Evolutionary conservation across 768 basidiomycete species (phyloP).

Genomic region (Pleurotus salmoneostramineus): DNA sequence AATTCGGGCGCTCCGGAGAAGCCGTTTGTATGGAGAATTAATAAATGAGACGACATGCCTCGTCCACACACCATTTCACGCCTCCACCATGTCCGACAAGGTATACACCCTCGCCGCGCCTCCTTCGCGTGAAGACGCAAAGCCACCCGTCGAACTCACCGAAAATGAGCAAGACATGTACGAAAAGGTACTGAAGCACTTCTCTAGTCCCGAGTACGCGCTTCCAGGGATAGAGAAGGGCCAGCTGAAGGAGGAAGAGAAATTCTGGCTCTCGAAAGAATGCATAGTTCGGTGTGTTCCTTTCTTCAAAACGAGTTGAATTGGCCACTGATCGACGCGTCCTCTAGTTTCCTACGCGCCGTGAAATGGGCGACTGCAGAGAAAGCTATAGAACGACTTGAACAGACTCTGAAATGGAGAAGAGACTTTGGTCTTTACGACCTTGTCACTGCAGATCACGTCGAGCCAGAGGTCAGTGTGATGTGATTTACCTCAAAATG

Average conservation of each 20-base stretch:
- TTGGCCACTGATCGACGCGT: background rate
- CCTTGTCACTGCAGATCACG: constrained; percentile 49
- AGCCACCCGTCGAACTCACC: constrained; percentile 33
- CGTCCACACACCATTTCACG: constrained; percentile 1
- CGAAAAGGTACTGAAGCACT: constrained; percentile 55
- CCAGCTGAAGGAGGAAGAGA: constrained; percentile 58
- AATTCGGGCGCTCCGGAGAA: background rate
- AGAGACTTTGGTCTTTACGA: constrained; percentile 76
- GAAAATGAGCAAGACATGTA: constrained; percentile 45
- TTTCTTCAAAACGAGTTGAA: background rate
- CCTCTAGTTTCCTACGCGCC: constrained; percentile 66
- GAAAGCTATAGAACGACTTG: constrained; percentile 60
- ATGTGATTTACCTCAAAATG: background rate
- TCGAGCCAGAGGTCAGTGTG: constrained; percentile 67
- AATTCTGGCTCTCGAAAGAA: constrained; percentile 78
- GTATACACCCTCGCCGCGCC: constrained; percentile 29
- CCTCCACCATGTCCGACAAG: constrained; percentile 20
- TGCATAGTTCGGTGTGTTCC: constrained; percentile 57
- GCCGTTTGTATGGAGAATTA: background rate
- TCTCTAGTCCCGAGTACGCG: constrained; percentile 45
- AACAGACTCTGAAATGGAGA: constrained; percentile 75
- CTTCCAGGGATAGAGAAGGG: constrained; percentile 45
- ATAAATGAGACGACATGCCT: constrained; percentile 16
- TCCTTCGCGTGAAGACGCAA: constrained; percentile 19
- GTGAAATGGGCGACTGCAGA: constrained; percentile 62